Conservation (phyloP, 1,139 yeast genomes). For the Zygotorulaspora mrakii region DNA sequence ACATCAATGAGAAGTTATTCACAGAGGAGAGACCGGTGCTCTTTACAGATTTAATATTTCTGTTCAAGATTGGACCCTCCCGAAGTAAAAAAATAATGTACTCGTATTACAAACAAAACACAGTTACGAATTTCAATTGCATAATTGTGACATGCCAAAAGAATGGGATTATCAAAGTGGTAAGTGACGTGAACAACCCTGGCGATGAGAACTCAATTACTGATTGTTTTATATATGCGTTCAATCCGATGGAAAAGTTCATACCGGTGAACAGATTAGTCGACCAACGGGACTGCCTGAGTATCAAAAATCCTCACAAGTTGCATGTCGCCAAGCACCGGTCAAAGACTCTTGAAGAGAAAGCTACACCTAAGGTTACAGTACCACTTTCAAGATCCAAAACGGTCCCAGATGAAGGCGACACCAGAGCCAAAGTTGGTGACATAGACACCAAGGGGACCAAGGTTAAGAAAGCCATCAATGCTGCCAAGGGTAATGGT, state of each 20-base stretch:
- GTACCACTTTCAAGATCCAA: constrained; percentile 15
- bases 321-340: constrained; percentile 7
- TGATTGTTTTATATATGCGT: constrained; percentile 36
- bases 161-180: constrained; percentile 22
- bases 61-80: constrained; percentile 27
- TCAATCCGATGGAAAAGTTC: constrained; percentile 33
- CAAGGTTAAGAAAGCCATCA: constrained; percentile 9
- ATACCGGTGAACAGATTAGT: constrained; percentile 24
- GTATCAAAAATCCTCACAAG: constrained; percentile 25
- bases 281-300: constrained; percentile 22
- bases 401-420: constrained; percentile 16
- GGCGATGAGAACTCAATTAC: constrained; percentile 17
- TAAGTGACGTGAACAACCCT: constrained; percentile 23
- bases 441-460: constrained; percentile 10
- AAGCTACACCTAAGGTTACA: constrained; percentile 4
- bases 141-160: constrained; percentile 27
- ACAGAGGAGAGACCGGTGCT: constrained; percentile 28
- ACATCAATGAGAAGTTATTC: constrained; percentile 26
- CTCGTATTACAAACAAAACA: constrained; percentile 27
- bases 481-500: constrained; percentile 21
- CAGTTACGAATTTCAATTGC: constrained; percentile 29
- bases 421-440: not conserved
- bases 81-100: constrained; percentile 32
- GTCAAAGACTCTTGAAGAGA: constrained; percentile 14
- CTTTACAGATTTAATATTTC: constrained; percentile 30